phyloP scores from a whole-genome alignment of 106 monocot genomes.

The Iris macrosiphon region DNA sequence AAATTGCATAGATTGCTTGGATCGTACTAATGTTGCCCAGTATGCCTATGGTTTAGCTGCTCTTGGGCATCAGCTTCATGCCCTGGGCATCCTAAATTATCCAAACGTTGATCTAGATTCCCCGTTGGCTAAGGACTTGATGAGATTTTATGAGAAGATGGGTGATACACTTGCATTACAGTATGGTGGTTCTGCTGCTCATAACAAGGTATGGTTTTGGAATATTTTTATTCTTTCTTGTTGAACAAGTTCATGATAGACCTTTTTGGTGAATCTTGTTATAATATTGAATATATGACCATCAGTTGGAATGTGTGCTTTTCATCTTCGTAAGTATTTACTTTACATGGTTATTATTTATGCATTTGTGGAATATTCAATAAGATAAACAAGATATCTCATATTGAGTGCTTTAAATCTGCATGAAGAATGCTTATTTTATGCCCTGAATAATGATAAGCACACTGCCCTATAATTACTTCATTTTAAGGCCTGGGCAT shows the following conservation, averaged over 20 bases:
- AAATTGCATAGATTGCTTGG: conserved; percentile 98
- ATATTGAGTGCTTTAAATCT: no score
- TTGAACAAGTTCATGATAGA: neutral
- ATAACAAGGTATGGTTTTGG: conserved; percentile 70
- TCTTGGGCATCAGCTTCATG: conserved; percentile 82
- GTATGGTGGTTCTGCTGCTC: conserved; percentile 97
- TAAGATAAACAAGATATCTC: no score
- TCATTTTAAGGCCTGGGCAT: no score
- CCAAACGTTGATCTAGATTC: conserved; percentile 60
- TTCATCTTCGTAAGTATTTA: no score
- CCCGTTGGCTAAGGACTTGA: conserved; percentile 64
- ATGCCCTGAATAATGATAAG: no score
- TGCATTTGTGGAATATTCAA: no score
- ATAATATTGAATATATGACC: no score
- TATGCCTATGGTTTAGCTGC: conserved; percentile 92
- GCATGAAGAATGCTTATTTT: no score
- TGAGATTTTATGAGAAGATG: conserved; percentile 91
- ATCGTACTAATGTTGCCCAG: conserved; percentile 99
- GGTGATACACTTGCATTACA: conserved; percentile 92
- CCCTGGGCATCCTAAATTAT: conserved; percentile 41
- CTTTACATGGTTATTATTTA: no score
- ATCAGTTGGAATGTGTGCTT: no score
- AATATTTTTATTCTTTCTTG: neutral
- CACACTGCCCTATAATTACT: no score
- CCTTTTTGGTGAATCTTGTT: no score